Percentiles rank a stretch among this genome's conserved stretches.
phyloP scores from a whole-genome alignment of 1,139 yeast species.

The Hyphopichia buzzinii region DNA sequence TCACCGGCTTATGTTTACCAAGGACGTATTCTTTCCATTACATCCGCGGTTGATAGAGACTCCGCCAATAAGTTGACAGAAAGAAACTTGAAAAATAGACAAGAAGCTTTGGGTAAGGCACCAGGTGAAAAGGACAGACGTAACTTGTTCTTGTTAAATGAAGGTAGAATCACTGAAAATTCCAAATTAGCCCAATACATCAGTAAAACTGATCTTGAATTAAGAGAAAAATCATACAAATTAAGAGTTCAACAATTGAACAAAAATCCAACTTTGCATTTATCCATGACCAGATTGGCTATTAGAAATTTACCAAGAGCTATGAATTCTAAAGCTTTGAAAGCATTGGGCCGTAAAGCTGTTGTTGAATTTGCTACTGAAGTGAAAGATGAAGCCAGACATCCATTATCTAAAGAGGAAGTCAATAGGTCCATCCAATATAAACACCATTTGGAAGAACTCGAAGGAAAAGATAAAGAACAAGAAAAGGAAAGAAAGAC shows the following conservation, averaged over 20 bases:
- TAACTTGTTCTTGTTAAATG: constrained; percentile 81
- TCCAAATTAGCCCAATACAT: constrained; percentile 75
- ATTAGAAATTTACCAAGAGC: constrained; percentile 91
- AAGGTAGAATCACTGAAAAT: constrained; percentile 83
- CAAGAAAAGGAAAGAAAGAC: constrained; percentile 48
- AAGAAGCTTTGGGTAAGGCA: constrained; percentile 75
- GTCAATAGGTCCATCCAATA: constrained; percentile 71
- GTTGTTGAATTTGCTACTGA: constrained; percentile 95
- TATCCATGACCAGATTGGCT: constrained; percentile 91
- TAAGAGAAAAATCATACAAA: constrained; percentile 84
- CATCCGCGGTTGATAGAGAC: constrained; percentile 84
- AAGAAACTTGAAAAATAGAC: constrained; percentile 69
- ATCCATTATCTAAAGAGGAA: constrained; percentile 89
- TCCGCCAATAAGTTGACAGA: constrained; percentile 79
- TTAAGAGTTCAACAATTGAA: constrained; percentile 87
- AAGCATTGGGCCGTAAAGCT: constrained; percentile 91
- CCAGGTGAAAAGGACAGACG: constrained; percentile 81
- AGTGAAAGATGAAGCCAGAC: constrained; percentile 72
- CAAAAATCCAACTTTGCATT: constrained; percentile 86
- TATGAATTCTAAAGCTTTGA: constrained; percentile 82
- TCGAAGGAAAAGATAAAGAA: constrained; percentile 23
- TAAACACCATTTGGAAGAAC: constrained; percentile 43
- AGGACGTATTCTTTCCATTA: constrained; percentile 82
- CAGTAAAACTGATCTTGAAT: constrained; percentile 72
- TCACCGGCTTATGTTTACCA: constrained; percentile 86